Evolutionary conservation across 164 flowering plant species (phyloP).

Genomic region (Tetrastigma voinierianum): DNA sequence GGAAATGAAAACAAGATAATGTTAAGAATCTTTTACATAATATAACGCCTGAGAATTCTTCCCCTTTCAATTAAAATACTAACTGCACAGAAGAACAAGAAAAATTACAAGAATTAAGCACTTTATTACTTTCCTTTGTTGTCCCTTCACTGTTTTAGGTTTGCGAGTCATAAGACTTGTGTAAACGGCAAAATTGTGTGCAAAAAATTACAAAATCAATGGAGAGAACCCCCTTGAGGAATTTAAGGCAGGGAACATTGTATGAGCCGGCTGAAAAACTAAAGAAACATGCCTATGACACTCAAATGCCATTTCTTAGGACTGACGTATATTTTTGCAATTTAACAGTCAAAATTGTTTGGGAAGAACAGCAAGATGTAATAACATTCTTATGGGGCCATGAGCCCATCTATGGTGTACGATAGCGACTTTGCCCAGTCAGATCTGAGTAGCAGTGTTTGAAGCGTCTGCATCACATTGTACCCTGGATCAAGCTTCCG

Average conservation of each 20-base stretch:
- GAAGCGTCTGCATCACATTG: slow-evolving; percentile 62
- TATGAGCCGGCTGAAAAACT: neutral
- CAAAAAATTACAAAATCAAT: neutral
- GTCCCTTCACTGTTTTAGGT: neutral
- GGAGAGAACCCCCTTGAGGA: neutral
- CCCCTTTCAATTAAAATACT: neutral
- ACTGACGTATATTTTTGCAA: slow-evolving; percentile 10
- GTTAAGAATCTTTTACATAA: too few relatives aligned
- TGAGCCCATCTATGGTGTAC: slow-evolving; percentile 66
- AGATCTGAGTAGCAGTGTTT: slow-evolving; percentile 52
- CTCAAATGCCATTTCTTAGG: slow-evolving; percentile 10
- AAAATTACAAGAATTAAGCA: neutral
- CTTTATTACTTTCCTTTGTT: neutral
- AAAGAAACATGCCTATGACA: neutral
- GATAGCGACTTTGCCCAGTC: slow-evolving; percentile 75
- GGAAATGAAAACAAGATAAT: too few relatives aligned
- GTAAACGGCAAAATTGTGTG: neutral
- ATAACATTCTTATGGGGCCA: slow-evolving; percentile 51
- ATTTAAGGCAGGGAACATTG: neutral
- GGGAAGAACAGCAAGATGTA: slow-evolving; percentile 1
- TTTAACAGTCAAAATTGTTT: slow-evolving; percentile 28
- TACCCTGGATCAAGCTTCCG: slow-evolving; percentile 75
- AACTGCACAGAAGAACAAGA: neutral
- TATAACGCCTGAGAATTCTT: neutral
- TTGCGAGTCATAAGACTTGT: neutral